Evolutionary conservation across 2,329 filamentous ascomycete species (phyloP), one percentile per base, ranked within the genome.

Genomic region (Botrytis cinerea): DNA sequence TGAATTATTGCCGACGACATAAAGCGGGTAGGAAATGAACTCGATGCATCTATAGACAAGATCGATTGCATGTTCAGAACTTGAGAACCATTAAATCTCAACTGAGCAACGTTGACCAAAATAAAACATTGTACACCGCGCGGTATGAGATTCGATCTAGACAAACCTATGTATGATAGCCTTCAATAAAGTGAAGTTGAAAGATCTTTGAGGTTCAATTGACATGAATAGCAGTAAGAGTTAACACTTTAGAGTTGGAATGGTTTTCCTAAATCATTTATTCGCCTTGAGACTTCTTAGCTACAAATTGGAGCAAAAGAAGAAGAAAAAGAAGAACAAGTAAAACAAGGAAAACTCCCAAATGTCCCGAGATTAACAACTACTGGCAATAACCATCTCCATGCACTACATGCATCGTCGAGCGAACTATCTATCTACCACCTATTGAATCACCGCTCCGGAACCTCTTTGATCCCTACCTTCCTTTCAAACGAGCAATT

Each of bases 111-210:
- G 20, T 46, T 35, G 43, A 28, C 4, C 20, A 2, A 66, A 25
- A 38, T 35, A 16, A 14, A 25, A 7, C 40, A 1, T 46, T 64
- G 3, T 32, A 48, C 22, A n/a, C 25, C 2, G 22, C 2, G 22
- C 14, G 10, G 18, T 18, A n/a, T 48, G 8, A 48, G 20, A 38
- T 12, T 16, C 4, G 7, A 62, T 28, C 35, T 16, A 14, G 1
- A 5, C 18, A 22, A 43, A 9, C n/a, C 1, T 3, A 28, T 32
- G 7, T 2, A 2, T n/a, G 38, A 18, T 4, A 32, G 16, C 1
- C 1, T 45, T n/a, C 16, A 32, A 45, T 18, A 7, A 1, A 45
- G 10, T 45, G 2, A 14, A 45, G 16, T 4, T 38, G 25, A 43
- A 10, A 2, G 12, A 38, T 2, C 2, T 35, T 59, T 28, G 16